Base-by-base conservation (phyloP, 768 basidiomycete species). In the Tricholoma bakamatsutake region DNA sequence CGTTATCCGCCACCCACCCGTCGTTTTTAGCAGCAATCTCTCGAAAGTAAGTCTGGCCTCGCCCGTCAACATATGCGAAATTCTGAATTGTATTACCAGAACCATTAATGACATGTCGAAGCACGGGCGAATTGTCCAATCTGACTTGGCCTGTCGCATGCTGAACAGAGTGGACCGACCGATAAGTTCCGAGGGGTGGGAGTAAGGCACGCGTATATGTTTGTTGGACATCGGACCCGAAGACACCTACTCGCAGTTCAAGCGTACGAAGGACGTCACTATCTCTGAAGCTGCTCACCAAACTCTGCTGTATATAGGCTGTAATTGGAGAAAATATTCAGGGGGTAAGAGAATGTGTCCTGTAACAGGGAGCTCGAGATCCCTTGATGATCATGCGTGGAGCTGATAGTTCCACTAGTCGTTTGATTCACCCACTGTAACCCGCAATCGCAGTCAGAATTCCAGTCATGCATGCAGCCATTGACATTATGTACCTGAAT, bases 271-370 rank as follows among this genome's bases (percentile, higher is more conserved):
- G 2, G 31, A 11, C 10, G 37, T 35, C 18, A 53, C 24, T 4
- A 46, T 33, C 45, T 33, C 15, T 47, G 46, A 30, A 51, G 6
- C 57, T 17, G 52, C 65, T 57, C 45, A 68, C 69, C 68, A 34
- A 64, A 67, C 49, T 66, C 57, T 37, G 60, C 56, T 18, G 56
- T 60, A 55, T 62, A 70, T 10, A 66, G 62, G 6, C 66, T 66
- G 53, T 70, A 70, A 55, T 70, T 70, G 33, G 69, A 70, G 51
- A 67, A 68, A 1, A 70, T 61, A 13, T 49, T 54, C 24, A 85
- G 54, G 0, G 85, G 84, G 57, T 79, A 86, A 5, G 67, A 67
- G 65, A 85, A 84, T 11, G 69, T 62, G 64, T 86, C 84, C n/a
- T 69, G 54, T 15, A 84, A 62, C 1, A 68, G 62, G 15, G 71